These are phyloP conservation scores for Phytophthora niederhauseri DNA, from an alignment of 352 stramenopile genomes.

Conservation along the genomic window DNA sequence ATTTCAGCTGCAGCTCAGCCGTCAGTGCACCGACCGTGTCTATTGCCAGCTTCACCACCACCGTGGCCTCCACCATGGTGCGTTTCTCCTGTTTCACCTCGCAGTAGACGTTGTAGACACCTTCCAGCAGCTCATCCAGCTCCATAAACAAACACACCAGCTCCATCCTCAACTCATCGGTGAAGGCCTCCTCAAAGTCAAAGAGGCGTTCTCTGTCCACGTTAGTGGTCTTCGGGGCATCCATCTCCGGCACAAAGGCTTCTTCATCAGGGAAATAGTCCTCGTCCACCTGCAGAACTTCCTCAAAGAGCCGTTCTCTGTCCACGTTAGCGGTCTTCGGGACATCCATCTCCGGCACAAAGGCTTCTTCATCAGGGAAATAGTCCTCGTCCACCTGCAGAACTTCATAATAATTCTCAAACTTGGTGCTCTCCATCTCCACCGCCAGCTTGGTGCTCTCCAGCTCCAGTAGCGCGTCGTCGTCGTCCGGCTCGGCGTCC, in stretches of 20 bases:
- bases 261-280: conserved; percentile 20
- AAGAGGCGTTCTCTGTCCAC: conserved; percentile 20
- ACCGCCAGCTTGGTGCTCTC: background rate
- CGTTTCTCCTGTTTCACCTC: conserved; percentile 33
- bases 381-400: conserved; percentile 21
- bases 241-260: background rate
- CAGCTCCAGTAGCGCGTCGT: conserved; percentile 1
- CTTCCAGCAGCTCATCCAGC: conserved; percentile 21
- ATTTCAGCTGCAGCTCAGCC: no score
- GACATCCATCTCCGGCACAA: background rate
- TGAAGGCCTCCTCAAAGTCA: conserved; percentile 29
- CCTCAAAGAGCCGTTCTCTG: conserved; percentile 19
- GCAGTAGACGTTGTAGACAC: conserved; percentile 20
- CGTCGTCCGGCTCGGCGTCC: no score
- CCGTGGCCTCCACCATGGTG: conserved; percentile 34
- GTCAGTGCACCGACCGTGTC: no score
- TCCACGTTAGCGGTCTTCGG: conserved; percentile 8
- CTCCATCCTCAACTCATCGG: conserved; percentile 28
- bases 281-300: no score
- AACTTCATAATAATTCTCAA: conserved; percentile 33
- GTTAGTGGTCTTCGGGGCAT: background rate
- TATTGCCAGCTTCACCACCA: no score
- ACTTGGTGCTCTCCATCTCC: conserved; percentile 1
- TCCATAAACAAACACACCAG: conserved; percentile 31
- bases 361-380: conserved; percentile 10